Evolutionary conservation across 345 rosid species (phyloP).

Genomic region (Cardamine occulta): DNA sequence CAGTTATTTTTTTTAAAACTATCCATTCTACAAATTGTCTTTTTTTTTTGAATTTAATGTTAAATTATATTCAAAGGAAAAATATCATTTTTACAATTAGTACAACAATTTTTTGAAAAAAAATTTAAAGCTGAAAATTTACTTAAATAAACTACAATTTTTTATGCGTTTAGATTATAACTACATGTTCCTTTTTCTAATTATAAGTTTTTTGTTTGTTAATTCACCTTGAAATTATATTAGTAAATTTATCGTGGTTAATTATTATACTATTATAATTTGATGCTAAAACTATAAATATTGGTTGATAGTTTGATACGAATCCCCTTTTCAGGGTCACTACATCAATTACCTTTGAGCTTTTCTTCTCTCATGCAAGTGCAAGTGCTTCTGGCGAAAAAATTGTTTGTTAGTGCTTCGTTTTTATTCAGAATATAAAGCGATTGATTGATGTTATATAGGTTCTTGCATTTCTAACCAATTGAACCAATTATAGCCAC

Average conservation of each 20-base stretch:
- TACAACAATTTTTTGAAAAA: too few relatives aligned
- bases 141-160: background rate
- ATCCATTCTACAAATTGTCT: too few relatives aligned
- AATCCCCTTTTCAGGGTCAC: constrained; percentile 79
- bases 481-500: constrained; percentile 78
- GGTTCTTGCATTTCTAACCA: constrained; percentile 83
- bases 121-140: too few relatives aligned
- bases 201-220: too few relatives aligned
- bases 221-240: background rate
- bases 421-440: background rate
- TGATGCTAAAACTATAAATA: too few relatives aligned
- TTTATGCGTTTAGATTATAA: background rate
- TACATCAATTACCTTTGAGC: constrained; percentile 50
- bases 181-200: too few relatives aligned
- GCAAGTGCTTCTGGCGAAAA: background rate
- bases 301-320: constrained; percentile 51
- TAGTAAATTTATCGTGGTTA: background rate
- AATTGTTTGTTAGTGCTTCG: background rate
- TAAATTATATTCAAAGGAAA: too few relatives aligned
- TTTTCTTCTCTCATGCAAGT: constrained; percentile 50
- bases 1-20: too few relatives aligned
- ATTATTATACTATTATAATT: background rate
- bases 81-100: too few relatives aligned
- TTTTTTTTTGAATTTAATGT: too few relatives aligned
- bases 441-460: constrained; percentile 27